Evolutionary conservation across 192 early-diverging fungal genomes (phyloP).

Genomic region (Chytriomyces confervae): DNA sequence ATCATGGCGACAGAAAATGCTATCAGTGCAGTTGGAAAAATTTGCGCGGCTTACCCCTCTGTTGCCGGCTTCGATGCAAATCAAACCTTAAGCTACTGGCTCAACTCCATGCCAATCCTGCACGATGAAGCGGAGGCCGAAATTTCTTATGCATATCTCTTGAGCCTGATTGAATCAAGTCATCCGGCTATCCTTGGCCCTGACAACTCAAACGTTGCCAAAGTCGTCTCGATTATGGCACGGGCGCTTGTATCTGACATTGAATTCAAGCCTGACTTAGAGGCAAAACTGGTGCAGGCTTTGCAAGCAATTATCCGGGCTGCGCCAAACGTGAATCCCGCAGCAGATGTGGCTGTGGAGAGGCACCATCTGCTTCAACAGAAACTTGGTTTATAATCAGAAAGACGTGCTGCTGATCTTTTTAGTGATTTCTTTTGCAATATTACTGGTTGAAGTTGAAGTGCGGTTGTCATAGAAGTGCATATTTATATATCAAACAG

Average conservation of each 20-base stretch:
- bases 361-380: constrained; percentile 18
- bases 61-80: constrained; percentile 36
- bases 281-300: constrained; percentile 22
- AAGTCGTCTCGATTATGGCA: constrained; percentile 66
- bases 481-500: too few relatives aligned
- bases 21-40: constrained; percentile 90
- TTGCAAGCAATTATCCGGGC: constrained; percentile 5
- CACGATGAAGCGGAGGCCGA: constrained; percentile 90
- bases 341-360: constrained; percentile 23
- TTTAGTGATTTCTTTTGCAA: too few relatives aligned
- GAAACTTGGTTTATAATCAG: constrained; percentile 16
- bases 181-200: constrained; percentile 67
- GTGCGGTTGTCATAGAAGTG: too few relatives aligned
- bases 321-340: constrained; percentile 10
- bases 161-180: constrained; percentile 42
- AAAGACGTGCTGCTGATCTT: too few relatives aligned
- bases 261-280: constrained; percentile 20
- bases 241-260: constrained; percentile 58
- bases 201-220: constrained; percentile 66
- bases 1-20: constrained; percentile 92
- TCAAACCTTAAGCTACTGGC: constrained; percentile 69
- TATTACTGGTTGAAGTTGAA: too few relatives aligned
- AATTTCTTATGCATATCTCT: constrained; percentile 66
- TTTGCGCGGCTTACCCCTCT: constrained; percentile 41
- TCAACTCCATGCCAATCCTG: constrained; percentile 77